phyloP scores from a whole-genome alignment of 768 basidiomycete species.

The Royoungia palumana region DNA sequence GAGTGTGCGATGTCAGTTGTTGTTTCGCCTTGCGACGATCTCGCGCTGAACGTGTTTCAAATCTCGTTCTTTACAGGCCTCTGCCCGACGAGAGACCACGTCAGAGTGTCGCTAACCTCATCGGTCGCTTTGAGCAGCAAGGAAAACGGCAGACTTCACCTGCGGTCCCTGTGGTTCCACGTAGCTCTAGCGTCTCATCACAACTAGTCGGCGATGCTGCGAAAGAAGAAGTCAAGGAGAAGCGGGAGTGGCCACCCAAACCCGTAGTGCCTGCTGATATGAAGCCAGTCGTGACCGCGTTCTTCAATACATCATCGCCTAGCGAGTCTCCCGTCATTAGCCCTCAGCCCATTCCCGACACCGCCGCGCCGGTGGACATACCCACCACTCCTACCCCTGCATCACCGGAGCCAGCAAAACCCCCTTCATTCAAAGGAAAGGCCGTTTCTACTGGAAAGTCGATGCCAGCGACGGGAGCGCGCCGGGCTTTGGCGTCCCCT shows the following conservation, averaged over 20 bases:
- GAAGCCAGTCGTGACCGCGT: conserved; percentile 34
- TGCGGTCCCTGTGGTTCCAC: conserved; percentile 38
- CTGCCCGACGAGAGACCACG: conserved; percentile 87
- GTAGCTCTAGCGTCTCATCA: conserved; percentile 66
- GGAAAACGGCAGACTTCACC: conserved; percentile 58
- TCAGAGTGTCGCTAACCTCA: conserved; percentile 85
- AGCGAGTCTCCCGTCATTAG: conserved; percentile 19
- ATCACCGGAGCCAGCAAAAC: conserved; percentile 19
- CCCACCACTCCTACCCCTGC: conserved; percentile 21
- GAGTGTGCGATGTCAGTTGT: conserved; percentile 28
- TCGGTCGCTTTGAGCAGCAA: conserved; percentile 84
- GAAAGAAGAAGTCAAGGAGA: conserved; percentile 67
- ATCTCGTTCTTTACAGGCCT: conserved; percentile 48
- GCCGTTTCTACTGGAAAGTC: conserved; percentile 16
- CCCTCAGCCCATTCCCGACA: conserved; percentile 31
- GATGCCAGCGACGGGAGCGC: conserved; percentile 20
- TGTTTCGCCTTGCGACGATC: conserved; percentile 8
- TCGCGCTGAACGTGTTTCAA: conserved; percentile 11
- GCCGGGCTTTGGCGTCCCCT: conserved; percentile 21
- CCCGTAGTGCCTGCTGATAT: conserved; percentile 30
- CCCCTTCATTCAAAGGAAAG: conserved; percentile 23
- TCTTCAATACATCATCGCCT: conserved; percentile 33
- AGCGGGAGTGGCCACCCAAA: conserved; percentile 76
- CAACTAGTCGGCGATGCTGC: conserved; percentile 60
- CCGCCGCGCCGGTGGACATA: conserved; percentile 14